Base-by-base conservation (phyloP, 805 yeast species). In the Henningerozyma blattae region DNA sequence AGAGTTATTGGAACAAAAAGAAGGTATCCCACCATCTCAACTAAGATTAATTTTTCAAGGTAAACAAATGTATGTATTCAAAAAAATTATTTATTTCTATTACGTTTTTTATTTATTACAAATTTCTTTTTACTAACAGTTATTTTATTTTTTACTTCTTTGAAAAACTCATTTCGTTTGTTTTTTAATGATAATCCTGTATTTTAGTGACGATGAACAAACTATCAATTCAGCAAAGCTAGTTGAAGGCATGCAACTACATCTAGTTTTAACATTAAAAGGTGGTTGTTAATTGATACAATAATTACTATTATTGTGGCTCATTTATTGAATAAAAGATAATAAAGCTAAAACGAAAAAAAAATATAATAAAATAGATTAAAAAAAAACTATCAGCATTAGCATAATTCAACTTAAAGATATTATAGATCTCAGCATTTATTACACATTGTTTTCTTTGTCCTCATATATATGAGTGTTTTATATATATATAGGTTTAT, bases 1-100 rank as follows among this genome's bases (percentile, higher is more conserved):
- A 59, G 96, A 89, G 54, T 72, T 80, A 53, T 74, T 89, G 63
- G 97, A 91, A 56, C 95, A 89, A 52, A 84, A 84, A 48, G 97
- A 89, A 56, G 98, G 97, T 2, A 89, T 89, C 36, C 95, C 97
- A 2, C 96, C 97, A 9, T 75, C 82, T 20, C 98, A 89, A 61
- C 98, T 91, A 59, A 73, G 95, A 45, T 73, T 89, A 44, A 78
- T 89, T 48, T 85, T 72, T 59, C 77, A 81, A 36, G 98, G 98
- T 15, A 82, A 84, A 45, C 96, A 89, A 62, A 70, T 89, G 79
- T 72, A 62, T 54, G 81, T 67, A 18, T 22, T 28, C 4, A n/a
- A 12, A 15, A 42, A 44, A 22, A 28, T 20, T 15, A 2, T 18
- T 13, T 3, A 12, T 24, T 7, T 25, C 4, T 31, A 9, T 22